A percentile compares a stretch with the other conserved stretches of the same genome.
phyloP scores from a whole-genome alignment of 176 grass and related monocot genomes.

The Secale cereale region DNA sequence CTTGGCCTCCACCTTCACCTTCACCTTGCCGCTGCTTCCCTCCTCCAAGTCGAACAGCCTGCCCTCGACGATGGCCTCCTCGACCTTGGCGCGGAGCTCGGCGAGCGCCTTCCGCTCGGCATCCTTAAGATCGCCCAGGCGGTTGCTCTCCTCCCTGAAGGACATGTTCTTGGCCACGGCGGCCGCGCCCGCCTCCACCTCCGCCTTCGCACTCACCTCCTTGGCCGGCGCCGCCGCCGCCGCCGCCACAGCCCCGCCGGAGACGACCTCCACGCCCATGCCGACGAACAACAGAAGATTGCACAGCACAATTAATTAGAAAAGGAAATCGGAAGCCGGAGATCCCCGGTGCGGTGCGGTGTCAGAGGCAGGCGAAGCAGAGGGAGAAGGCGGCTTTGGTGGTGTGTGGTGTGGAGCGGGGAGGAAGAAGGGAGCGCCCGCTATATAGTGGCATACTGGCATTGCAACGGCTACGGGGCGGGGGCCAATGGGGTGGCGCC shows the following conservation, averaged over 20 bases:
- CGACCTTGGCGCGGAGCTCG: conserved; percentile 68
- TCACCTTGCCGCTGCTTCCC: background rate
- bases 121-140: conserved; percentile 74
- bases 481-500: conserved; percentile 26
- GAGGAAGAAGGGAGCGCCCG: background rate
- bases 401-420: background rate
- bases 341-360: background rate
- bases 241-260: background rate
- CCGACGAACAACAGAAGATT: background rate
- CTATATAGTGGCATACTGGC: conserved; percentile 15
- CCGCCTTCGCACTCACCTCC: conserved; percentile 21
- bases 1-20: background rate
- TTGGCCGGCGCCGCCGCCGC: conserved; percentile 18
- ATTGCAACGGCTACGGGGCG: conserved; percentile 29
- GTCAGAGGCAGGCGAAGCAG: background rate
- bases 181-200: background rate
- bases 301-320: too few relatives aligned
- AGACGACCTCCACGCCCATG: conserved; percentile 47
- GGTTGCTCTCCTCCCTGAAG: conserved; percentile 94
- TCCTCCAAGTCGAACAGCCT: conserved; percentile 35
- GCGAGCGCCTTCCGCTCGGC: conserved; percentile 68
- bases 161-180: conserved; percentile 54
- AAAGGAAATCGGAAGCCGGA: too few relatives aligned
- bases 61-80: conserved; percentile 63
- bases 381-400: background rate